phyloP scores from a whole-genome alignment of 345 rosid species.

The Gossypium rotundifolium region DNA sequence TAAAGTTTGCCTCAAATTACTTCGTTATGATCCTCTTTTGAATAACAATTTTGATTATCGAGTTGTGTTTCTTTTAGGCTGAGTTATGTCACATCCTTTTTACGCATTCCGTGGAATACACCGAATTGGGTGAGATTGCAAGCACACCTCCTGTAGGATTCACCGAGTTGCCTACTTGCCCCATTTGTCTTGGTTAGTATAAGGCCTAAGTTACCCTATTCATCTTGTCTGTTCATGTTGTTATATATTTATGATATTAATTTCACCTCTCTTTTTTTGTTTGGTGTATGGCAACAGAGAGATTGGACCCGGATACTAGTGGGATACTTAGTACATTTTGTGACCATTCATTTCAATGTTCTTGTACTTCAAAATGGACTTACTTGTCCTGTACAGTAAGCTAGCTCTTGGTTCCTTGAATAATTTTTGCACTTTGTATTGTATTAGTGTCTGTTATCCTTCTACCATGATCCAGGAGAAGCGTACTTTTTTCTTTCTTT shows the following conservation, averaged over 20 bases:
- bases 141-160: constrained; percentile 60
- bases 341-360: constrained; percentile 95
- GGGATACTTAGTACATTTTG: constrained; percentile 78
- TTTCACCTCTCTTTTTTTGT: not conserved
- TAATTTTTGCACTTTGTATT: not conserved
- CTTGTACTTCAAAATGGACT: constrained; percentile 93
- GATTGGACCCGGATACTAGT: constrained; percentile 89
- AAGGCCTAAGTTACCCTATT: not conserved
- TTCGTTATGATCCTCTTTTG: not conserved
- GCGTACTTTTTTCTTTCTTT: not conserved
- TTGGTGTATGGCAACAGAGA: constrained; percentile 38
- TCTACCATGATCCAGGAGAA: not conserved
- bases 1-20: not conserved
- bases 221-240: not conserved
- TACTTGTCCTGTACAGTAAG: constrained; percentile 84
- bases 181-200: constrained; percentile 77
- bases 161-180: constrained; percentile 83
- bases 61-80: constrained; percentile 38
- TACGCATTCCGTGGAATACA: constrained; percentile 56
- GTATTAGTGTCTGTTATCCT: not conserved
- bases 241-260: not conserved
- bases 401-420: constrained; percentile 8
- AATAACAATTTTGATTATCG: not conserved
- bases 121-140: constrained; percentile 57
- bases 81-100: constrained; percentile 78